These are phyloP conservation scores for Boletus huronensis DNA, from an alignment of 768 basidiomycete genomes.

Conservation along the genomic window DNA sequence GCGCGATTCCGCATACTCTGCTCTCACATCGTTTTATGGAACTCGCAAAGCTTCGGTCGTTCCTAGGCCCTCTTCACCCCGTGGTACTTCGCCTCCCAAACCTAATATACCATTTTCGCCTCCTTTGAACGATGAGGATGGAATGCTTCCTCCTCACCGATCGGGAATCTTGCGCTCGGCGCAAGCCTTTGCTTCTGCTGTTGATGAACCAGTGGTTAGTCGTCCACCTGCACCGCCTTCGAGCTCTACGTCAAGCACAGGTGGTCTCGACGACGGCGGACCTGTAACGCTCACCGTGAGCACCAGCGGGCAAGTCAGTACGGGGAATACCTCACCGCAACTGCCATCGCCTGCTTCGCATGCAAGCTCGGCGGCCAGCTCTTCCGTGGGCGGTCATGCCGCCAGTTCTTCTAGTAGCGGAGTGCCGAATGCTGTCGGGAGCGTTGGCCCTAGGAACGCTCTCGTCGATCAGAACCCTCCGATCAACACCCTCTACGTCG, in stretches of 20 bases:
- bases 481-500: conserved; percentile 99
- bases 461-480: conserved; percentile 91
- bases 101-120: conserved; percentile 22
- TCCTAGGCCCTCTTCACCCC: conserved; percentile 28
- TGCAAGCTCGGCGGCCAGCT: conserved; percentile 46
- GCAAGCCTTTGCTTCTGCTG: conserved; percentile 20
- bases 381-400: conserved; percentile 27
- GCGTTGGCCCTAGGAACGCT: conserved; percentile 33
- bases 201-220: conserved; percentile 25
- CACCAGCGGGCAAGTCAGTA: conserved; percentile 37
- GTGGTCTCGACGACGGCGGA: conserved; percentile 36
- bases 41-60: conserved; percentile 22
- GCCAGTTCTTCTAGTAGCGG: conserved; percentile 32
- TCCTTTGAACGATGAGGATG: conserved; percentile 27
- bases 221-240: conserved; percentile 37
- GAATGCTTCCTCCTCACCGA: conserved; percentile 33
- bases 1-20: conserved; percentile 25
- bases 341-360: conserved; percentile 74
- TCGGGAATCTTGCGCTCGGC: conserved; percentile 26
- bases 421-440: conserved; percentile 17
- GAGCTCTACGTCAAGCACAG: conserved; percentile 41
- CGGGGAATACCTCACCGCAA: conserved; percentile 56
- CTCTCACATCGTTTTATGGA: conserved; percentile 28
- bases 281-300: conserved; percentile 41
- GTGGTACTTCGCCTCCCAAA: conserved; percentile 27